Percentiles rank a stretch among this genome's conserved stretches.
Evolutionary conservation across 2,329 filamentous ascomycete species (phyloP).

Genomic region (Exophiala aquamarina): DNA sequence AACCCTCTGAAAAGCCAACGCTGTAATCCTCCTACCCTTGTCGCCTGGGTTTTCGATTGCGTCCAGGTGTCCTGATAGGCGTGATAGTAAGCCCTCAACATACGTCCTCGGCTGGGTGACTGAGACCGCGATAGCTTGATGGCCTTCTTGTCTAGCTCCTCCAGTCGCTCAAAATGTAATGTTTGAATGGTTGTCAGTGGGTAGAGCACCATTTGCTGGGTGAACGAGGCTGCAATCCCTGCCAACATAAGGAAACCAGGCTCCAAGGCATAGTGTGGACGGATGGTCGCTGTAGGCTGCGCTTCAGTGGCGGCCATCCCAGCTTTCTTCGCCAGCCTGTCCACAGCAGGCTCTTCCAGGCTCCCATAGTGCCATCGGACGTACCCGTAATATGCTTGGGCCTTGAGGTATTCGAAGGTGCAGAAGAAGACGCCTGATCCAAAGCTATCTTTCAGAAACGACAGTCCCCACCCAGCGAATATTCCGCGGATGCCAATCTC

Average conservation of each 20-base stretch:
- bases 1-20: conserved; percentile 60
- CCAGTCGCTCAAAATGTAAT: conserved; percentile 59
- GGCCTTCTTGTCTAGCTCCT: conserved; percentile 57
- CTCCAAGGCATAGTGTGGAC: conserved; percentile 63
- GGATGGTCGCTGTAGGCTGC: conserved; percentile 43
- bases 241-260: conserved; percentile 61
- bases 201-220: conserved; percentile 60
- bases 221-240: conserved; percentile 58
- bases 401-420: conserved; percentile 64
- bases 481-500: conserved; percentile 62
- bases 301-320: conserved; percentile 15
- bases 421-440: conserved; percentile 64
- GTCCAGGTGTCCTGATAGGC: conserved; percentile 62
- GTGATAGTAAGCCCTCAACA: conserved; percentile 57
- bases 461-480: conserved; percentile 63
- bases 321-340: conserved; percentile 28
- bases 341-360: conserved; percentile 32
- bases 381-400: conserved; percentile 62
- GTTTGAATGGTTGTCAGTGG: conserved; percentile 60
- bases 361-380: conserved; percentile 58
- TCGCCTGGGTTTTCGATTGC: conserved; percentile 50
- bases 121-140: conserved; percentile 32
- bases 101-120: conserved; percentile 35
- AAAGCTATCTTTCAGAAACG: conserved; percentile 60
- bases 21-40: conserved; percentile 52